These are phyloP conservation scores for Podila verticillata DNA, from an alignment of 192 early-diverging fungal genomes.

Conservation along the genomic window DNA sequence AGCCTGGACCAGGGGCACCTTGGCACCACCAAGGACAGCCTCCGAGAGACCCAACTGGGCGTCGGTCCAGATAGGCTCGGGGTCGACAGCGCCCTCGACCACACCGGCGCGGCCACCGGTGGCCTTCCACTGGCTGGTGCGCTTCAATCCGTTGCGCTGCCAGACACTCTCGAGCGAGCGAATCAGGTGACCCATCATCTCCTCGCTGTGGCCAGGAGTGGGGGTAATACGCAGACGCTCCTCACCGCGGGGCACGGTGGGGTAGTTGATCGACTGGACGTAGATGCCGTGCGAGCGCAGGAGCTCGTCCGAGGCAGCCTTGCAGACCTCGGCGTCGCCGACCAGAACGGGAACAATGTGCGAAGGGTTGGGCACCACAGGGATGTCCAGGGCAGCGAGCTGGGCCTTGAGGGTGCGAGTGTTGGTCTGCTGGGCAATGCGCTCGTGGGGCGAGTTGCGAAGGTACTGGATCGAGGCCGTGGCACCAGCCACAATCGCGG, in stretches of 20 bases:
- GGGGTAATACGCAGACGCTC: slow-evolving; percentile 98
- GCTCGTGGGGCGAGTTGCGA: slow-evolving; percentile 85
- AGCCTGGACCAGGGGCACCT: not conserved
- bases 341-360: slow-evolving; percentile 99
- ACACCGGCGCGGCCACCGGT: slow-evolving; percentile 91
- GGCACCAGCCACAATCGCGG: slow-evolving; percentile 90
- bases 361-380: slow-evolving; percentile 97
- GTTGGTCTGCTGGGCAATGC: slow-evolving; percentile 92
- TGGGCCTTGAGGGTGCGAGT: slow-evolving; percentile 88
- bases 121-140: slow-evolving; percentile 84
- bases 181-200: slow-evolving; percentile 88
- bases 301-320: slow-evolving; percentile 93
- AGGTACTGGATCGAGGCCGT: slow-evolving; percentile 94
- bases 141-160: slow-evolving; percentile 86
- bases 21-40: slow-evolving; percentile 9
- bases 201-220: slow-evolving; percentile 89
- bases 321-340: slow-evolving; percentile 95
- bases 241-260: slow-evolving; percentile 93
- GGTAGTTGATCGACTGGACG: slow-evolving; percentile 99
- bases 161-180: slow-evolving; percentile 87
- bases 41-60: slow-evolving; percentile 54
- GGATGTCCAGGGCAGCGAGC: slow-evolving; percentile 85
- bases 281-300: slow-evolving; percentile 92
- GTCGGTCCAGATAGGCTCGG: slow-evolving; percentile 68
- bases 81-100: slow-evolving; percentile 64